Evolutionary conservation across 768 basidiomycete genomes (phyloP).

Genomic region (Boletus barrowsii): DNA sequence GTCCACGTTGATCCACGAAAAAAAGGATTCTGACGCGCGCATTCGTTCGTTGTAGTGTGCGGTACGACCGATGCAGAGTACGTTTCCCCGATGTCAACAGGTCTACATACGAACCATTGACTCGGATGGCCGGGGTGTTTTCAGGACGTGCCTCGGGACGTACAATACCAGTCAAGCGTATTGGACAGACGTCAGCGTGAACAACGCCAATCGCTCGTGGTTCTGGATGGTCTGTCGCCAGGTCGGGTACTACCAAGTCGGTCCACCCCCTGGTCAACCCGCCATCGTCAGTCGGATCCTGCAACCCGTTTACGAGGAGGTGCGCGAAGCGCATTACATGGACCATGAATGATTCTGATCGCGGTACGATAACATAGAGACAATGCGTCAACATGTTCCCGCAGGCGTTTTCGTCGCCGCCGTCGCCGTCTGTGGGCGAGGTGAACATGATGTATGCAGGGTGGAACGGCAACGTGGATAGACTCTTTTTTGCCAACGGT

Average conservation of each 20-base stretch:
- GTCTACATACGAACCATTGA: constrained; percentile 18
- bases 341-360: not conserved
- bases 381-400: constrained; percentile 71
- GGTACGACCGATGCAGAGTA: not conserved
- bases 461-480: constrained; percentile 57
- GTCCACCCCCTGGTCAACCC: constrained; percentile 37
- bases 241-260: constrained; percentile 50
- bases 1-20: constrained; percentile 17
- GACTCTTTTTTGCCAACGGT: constrained; percentile 70
- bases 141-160: constrained; percentile 39
- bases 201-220: constrained; percentile 64
- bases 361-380: constrained; percentile 37
- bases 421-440: constrained; percentile 38
- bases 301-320: constrained; percentile 29
- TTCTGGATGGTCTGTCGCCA: constrained; percentile 73
- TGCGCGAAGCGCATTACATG: not conserved
- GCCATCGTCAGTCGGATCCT: constrained; percentile 34
- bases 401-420: constrained; percentile 48
- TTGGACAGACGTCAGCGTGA: constrained; percentile 54
- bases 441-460: constrained; percentile 56
- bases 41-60: constrained; percentile 44
- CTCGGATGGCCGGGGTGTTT: constrained; percentile 21
- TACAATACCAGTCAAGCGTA: constrained; percentile 37
- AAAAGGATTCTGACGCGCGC: not conserved
- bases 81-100: not conserved